Evolutionary conservation across 306 rosid genomes (phyloP).

Genomic region (Morella rubra): DNA sequence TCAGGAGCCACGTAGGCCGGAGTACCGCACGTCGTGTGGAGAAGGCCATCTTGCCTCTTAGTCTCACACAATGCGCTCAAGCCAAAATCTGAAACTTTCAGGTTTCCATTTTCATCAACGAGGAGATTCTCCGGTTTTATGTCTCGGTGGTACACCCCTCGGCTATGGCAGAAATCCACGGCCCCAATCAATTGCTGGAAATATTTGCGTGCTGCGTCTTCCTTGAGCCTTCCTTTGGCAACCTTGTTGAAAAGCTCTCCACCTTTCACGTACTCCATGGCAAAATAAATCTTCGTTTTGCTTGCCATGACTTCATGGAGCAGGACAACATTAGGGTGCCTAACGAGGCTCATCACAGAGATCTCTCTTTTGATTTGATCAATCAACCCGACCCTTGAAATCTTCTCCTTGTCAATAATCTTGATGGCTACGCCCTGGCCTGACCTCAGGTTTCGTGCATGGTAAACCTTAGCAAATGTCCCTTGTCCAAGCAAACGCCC

Average conservation of each 20-base stretch:
- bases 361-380: constrained; percentile 67
- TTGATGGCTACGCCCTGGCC: constrained; percentile 52
- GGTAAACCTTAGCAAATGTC: constrained; percentile 58
- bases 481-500: constrained; percentile 61
- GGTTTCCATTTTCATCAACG: constrained; percentile 58
- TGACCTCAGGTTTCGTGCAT: constrained; percentile 44
- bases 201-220: constrained; percentile 53
- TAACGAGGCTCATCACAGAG: constrained; percentile 44
- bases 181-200: constrained; percentile 66
- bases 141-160: constrained; percentile 64
- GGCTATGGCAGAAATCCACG: constrained; percentile 57
- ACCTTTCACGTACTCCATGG: constrained; percentile 57
- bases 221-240: constrained; percentile 49
- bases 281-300: constrained; percentile 63
- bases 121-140: constrained; percentile 67
- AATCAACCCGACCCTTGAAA: constrained; percentile 40
- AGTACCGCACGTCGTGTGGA: constrained; percentile 68
- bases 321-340: constrained; percentile 62
- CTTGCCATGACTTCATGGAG: constrained; percentile 70
- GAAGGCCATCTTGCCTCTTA: constrained; percentile 46
- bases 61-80: constrained; percentile 56
- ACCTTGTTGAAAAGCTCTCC: constrained; percentile 66
- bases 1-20: constrained; percentile 71
- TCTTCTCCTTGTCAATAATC: constrained; percentile 50
- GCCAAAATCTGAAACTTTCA: constrained; percentile 63